Evolutionary conservation across 2,329 filamentous ascomycete genomes (phyloP).

Genomic region (Hansfordia pulvinata): DNA sequence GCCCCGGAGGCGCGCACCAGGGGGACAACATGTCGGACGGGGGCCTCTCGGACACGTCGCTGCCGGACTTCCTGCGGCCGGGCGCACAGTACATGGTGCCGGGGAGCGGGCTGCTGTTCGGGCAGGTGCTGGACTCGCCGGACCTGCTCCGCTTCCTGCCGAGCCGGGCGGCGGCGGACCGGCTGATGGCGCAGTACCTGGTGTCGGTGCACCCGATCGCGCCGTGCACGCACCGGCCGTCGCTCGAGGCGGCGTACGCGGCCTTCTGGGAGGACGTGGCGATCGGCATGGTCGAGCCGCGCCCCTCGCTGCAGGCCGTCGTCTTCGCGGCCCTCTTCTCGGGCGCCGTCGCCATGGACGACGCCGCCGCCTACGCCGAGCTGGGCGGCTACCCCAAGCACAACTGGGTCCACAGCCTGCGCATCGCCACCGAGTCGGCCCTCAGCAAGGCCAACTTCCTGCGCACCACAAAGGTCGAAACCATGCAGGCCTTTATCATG

Average conservation of each 20-base stretch:
- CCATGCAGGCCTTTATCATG: conserved; percentile 64
- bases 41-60: conserved; percentile 3
- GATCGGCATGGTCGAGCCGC: conserved; percentile 46
- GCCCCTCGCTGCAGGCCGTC: conserved; percentile 50
- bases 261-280: conserved; percentile 51
- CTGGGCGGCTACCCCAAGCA: conserved; percentile 40
- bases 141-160: conserved; percentile 49
- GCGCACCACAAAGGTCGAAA: conserved; percentile 57
- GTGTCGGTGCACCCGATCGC: conserved; percentile 54
- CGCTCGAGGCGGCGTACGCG: conserved; percentile 51
- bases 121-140: conserved; percentile 30
- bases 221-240: conserved; percentile 52
- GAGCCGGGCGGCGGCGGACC: conserved; percentile 39
- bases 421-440: conserved; percentile 52
- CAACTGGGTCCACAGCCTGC: conserved; percentile 46
- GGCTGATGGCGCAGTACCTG: conserved; percentile 54
- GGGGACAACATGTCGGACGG: neutral
- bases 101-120: conserved; percentile 53
- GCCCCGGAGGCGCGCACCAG: no score
- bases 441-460: conserved; percentile 58
- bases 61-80: conserved; percentile 46
- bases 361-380: conserved; percentile 32
- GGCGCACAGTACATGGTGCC: conserved; percentile 55
- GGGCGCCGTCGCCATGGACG: conserved; percentile 51
- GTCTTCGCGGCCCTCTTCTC: conserved; percentile 59